Conservation (phyloP, 306 rosid species). For the Castanea sativa region DNA sequence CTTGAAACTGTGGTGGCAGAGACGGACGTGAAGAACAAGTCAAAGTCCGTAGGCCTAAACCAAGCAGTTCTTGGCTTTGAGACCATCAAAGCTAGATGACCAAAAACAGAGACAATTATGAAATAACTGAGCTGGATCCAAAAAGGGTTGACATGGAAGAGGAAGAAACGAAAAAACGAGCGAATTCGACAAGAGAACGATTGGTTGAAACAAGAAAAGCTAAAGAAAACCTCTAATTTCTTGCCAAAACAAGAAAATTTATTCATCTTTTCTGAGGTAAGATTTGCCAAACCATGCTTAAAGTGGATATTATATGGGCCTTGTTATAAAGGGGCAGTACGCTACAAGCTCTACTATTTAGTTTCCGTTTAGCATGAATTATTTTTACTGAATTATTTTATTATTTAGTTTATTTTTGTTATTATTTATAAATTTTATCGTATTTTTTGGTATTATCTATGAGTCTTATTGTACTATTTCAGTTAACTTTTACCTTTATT, state of each 20-base stretch:
- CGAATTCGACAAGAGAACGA: not conserved
- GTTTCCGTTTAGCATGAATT: too few species aligned
- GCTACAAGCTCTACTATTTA: too few species aligned
- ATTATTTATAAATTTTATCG: too few species aligned
- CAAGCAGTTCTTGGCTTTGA: constrained; percentile 34
- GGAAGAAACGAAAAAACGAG: not conserved
- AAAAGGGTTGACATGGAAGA: constrained; percentile 12
- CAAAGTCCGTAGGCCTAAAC: constrained; percentile 19
- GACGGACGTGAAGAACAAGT: constrained; percentile 69
- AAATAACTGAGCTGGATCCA: constrained; percentile 40
- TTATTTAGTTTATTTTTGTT: too few species aligned
- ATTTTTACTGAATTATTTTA: too few species aligned
- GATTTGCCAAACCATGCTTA: too few species aligned
- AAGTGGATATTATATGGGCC: too few species aligned
- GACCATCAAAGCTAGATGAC: constrained; percentile 46
- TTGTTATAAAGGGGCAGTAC: too few species aligned
- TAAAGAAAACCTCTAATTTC: not conserved
- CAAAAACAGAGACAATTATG: constrained; percentile 36
- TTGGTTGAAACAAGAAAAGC: not conserved
- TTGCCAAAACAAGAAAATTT: not conserved
- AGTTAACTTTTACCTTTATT: too few species aligned
- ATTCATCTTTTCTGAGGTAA: not conserved
- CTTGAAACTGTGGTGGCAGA: constrained; percentile 75
- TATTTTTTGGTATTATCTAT: too few species aligned
- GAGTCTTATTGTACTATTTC: too few species aligned